These are phyloP conservation scores for Paecilomyces dactylethromorphus DNA, from an alignment of 2,329 filamentous ascomycete species.

Conservation along the genomic window DNA sequence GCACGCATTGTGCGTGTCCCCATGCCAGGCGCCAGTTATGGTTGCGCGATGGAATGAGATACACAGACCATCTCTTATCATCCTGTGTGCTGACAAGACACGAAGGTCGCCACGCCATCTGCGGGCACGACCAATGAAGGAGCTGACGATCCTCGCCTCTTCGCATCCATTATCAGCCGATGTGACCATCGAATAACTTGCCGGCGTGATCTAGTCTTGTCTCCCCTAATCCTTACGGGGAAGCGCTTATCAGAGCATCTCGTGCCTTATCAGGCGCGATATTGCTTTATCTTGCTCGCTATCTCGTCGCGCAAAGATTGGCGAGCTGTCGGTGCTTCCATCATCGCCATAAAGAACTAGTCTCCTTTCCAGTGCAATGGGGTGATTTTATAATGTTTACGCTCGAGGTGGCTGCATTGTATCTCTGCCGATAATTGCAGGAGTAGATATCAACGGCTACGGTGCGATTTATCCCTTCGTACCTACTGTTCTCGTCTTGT, in stretches of 20 bases:
- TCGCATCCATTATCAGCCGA: not conserved
- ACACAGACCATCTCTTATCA: not conserved
- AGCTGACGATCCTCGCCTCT: not conserved
- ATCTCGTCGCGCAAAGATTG: not conserved
- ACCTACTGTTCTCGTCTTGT: too few relatives aligned
- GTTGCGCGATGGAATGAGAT: not conserved
- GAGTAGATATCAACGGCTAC: not conserved
- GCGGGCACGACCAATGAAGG: not conserved
- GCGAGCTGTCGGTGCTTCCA: not conserved
- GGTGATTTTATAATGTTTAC: not conserved
- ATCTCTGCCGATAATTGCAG: not conserved
- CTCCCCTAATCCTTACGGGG: not conserved
- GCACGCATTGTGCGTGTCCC: too few relatives aligned
- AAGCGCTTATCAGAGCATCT: not conserved
- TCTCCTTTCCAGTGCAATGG: not conserved
- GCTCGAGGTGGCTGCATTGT: not conserved
- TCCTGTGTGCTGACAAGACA: not conserved
- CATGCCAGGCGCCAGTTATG: not conserved
- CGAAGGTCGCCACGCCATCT: not conserved
- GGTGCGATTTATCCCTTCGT: not conserved
- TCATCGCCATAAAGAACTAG: not conserved
- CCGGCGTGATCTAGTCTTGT: not conserved
- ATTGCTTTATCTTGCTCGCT: not conserved
- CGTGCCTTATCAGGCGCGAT: not conserved
- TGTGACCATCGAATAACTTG: too few relatives aligned